Evolutionary conservation across 1,284 basidiomycete species (phyloP).

Genomic region (Ustilago cynodontis): DNA sequence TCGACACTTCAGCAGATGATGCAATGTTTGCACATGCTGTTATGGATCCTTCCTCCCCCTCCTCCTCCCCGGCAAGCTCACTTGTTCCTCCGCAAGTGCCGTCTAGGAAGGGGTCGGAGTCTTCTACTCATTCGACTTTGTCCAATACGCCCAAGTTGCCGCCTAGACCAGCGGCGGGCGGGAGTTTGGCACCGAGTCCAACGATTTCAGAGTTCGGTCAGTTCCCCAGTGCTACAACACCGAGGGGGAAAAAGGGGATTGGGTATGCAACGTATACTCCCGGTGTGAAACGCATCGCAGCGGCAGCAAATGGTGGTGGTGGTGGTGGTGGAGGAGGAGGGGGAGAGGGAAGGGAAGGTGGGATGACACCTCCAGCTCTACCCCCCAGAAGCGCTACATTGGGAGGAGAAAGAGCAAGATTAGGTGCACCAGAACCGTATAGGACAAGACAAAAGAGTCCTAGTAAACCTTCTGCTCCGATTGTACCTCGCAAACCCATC

Average conservation of each 20-base stretch:
- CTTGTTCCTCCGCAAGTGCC: conserved; percentile 15
- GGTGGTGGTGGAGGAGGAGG: not conserved
- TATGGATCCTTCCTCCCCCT: not conserved
- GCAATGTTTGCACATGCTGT: conserved; percentile 46
- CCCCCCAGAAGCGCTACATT: conserved; percentile 45
- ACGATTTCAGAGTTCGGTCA: conserved; percentile 46
- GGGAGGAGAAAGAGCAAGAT: conserved; percentile 13
- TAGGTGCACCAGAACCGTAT: conserved; percentile 11
- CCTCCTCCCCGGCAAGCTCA: not conserved
- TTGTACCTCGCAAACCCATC: conserved; percentile 13
- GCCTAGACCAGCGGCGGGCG: conserved; percentile 18
- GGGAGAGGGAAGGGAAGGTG: not conserved
- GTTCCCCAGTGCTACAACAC: conserved; percentile 7
- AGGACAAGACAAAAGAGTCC: conserved; percentile 19
- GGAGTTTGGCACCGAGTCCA: conserved; percentile 29
- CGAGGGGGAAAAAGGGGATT: conserved; percentile 11
- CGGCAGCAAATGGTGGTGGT: not conserved
- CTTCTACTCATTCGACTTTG: conserved; percentile 20
- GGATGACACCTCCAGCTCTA: conserved; percentile 28
- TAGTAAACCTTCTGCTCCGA: conserved; percentile 8
- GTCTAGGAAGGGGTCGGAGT: conserved; percentile 28
- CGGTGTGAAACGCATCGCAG: conserved; percentile 15
- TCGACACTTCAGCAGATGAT: conserved; percentile 33
- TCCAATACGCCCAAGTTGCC: conserved; percentile 24
- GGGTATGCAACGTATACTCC: conserved; percentile 45